These are phyloP conservation scores for Daldinia decipiens DNA, from an alignment of 495 filamentous ascomycete species.

Conservation along the genomic window DNA sequence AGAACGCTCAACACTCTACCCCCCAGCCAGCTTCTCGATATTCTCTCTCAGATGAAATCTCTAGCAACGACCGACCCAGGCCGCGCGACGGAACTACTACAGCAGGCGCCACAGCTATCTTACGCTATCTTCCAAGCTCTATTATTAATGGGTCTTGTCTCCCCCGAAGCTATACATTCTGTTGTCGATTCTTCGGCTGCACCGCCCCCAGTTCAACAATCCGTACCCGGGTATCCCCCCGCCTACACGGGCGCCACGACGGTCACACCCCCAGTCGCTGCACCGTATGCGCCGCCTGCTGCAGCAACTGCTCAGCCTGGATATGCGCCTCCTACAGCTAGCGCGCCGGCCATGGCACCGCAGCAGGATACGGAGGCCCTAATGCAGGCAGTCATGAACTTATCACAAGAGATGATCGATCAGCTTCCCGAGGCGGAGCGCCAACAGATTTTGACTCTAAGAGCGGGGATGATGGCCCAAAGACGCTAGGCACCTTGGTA, in stretches of 20 bases:
- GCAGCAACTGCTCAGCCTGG: slow-evolving; percentile 42
- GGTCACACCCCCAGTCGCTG: slow-evolving; percentile 44
- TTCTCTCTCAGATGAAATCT: slow-evolving; percentile 92
- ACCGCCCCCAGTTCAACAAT: slow-evolving; percentile 29
- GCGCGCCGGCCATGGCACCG: slow-evolving; percentile 52
- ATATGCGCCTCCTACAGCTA: slow-evolving; percentile 54
- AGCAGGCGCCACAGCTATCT: slow-evolving; percentile 89
- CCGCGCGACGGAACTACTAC: slow-evolving; percentile 86
- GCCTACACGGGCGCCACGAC: slow-evolving; percentile 38
- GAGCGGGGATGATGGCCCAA: slow-evolving; percentile 48
- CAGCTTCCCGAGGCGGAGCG: slow-evolving; percentile 75
- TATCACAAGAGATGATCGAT: slow-evolving; percentile 81
- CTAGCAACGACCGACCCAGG: slow-evolving; percentile 81
- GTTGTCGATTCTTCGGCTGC: slow-evolving; percentile 55
- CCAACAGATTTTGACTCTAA: slow-evolving; percentile 77
- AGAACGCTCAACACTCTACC: slow-evolving; percentile 86
- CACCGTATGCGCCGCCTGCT: slow-evolving; percentile 28
- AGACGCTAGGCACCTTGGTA: slow-evolving; percentile 23
- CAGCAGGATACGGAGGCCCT: slow-evolving; percentile 70
- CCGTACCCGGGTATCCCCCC: slow-evolving; percentile 24
- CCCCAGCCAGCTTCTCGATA: slow-evolving; percentile 89
- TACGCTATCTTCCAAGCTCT: slow-evolving; percentile 97
- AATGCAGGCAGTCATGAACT: slow-evolving; percentile 76
- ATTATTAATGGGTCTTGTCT: slow-evolving; percentile 91
- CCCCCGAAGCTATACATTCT: slow-evolving; percentile 63